A percentile compares a stretch with the other conserved stretches of the same genome.
phyloP scores from a whole-genome alignment of 1,284 basidiomycete species.

The Pseudomicrostroma phylloplanum region DNA sequence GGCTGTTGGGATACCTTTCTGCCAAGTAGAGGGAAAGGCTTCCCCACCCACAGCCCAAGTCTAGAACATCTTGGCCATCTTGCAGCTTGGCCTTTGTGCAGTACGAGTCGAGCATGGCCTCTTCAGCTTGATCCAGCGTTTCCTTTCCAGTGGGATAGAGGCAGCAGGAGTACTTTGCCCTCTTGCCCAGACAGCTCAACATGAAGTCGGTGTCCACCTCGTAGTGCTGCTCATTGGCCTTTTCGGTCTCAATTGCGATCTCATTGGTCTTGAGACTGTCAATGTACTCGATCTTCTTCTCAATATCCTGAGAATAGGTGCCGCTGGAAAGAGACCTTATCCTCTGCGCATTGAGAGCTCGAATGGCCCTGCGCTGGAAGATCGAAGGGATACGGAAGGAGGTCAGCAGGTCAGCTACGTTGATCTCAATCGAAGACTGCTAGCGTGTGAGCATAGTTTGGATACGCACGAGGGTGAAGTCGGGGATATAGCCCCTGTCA shows the following conservation, averaged over 20 bases:
- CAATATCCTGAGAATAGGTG: constrained; percentile 62
- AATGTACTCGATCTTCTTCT: constrained; percentile 60
- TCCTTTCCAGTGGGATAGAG: constrained; percentile 64
- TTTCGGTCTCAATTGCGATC: constrained; percentile 65
- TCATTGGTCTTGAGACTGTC: constrained; percentile 53
- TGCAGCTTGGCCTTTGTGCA: constrained; percentile 63
- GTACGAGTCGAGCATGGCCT: constrained; percentile 64
- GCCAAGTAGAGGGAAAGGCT: constrained; percentile 66
- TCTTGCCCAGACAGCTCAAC: constrained; percentile 34
- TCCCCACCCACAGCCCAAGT: constrained; percentile 73
- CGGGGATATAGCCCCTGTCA: constrained; percentile 55
- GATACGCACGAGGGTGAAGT: constrained; percentile 51
- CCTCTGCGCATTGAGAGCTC: constrained; percentile 60
- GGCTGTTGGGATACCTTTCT: constrained; percentile 66
- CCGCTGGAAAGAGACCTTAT: constrained; percentile 62
- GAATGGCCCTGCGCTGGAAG: constrained; percentile 60
- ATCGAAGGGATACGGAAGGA: background rate
- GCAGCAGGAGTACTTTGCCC: constrained; percentile 56
- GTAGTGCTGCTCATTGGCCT: constrained; percentile 74
- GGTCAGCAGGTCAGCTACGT: background rate
- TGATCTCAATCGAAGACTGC: background rate
- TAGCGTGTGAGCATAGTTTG: too few relatives aligned
- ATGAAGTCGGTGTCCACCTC: constrained; percentile 56
- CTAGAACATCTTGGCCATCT: constrained; percentile 65
- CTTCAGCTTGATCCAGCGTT: constrained; percentile 64